Evolutionary conservation across 306 rosid genomes (phyloP), one percentile per base, ranked within the genome.

Genomic region (Cyamopsis tetragonoloba): DNA sequence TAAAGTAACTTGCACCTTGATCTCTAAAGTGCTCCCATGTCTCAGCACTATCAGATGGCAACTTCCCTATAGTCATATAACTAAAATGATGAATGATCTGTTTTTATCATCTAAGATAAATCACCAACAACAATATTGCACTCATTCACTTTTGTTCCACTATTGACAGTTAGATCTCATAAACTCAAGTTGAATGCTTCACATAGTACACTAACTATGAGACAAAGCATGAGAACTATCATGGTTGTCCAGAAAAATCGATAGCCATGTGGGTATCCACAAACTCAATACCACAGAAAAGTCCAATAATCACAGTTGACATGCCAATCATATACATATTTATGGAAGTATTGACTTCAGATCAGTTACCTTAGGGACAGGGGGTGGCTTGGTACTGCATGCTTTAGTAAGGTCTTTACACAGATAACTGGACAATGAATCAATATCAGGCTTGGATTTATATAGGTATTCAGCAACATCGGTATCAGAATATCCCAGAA

Each of bases 401-500:
- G 88, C 80, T 73, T 77, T 74, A 9, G 87, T 81, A 55, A 92
- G 88, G 81, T 89, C 93, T 76, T 89, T 84, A 70, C 96, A 92
- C 31, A 89, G 74, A 80, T 74, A 89, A 49, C 75, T 84, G 66
- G 73, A 63, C 83, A 93, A 75, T 2, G 91, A 81, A 44, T 83
- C 81, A 57, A 82, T 15, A 26, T 85, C 81, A 23, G 91, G 84
- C 74, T 88, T 91, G 72, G 91, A 80, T 43, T 50, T 88, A 46
- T 81, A 93, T 30, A 89, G 51, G 85, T 88, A 86, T 79, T 93
- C 98, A 32, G 98, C 98, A 31, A 86, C 86, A 80, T 89, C 98
- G 1, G 98, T 93, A 80, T 93, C 98, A 24, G 88, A 82, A 83
- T 90, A 89, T 55, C 87, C 98, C 68, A 93, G 63, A 49, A 93